A percentile compares a stretch with the other conserved stretches of the same genome.
These are phyloP conservation scores for Eucalyptus erythrocorys DNA, from an alignment of 345 rosid species.

Conservation along the genomic window DNA sequence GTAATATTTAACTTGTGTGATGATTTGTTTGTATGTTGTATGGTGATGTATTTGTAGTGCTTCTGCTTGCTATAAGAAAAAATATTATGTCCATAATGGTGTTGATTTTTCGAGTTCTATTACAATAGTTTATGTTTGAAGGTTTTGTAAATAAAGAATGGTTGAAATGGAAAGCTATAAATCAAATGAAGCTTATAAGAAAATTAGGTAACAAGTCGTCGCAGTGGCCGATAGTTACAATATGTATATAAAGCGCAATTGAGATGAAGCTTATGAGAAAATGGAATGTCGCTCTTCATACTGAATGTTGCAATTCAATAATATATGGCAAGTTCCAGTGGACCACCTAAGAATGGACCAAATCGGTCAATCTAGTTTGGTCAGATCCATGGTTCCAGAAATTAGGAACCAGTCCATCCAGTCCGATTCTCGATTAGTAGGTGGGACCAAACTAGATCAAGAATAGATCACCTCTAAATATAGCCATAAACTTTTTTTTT, in stretches of 20 bases:
- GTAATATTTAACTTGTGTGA: too few relatives aligned
- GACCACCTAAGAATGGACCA: not conserved
- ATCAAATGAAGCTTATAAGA: not conserved
- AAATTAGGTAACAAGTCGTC: not conserved
- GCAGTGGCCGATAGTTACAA: not conserved
- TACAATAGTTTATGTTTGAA: not conserved
- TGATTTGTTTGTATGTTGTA: too few relatives aligned
- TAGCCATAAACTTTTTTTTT: too few relatives aligned
- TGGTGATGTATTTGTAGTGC: too few relatives aligned
- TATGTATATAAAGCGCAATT: not conserved
- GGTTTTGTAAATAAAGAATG: not conserved
- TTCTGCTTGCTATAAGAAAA: too few relatives aligned
- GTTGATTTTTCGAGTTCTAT: not conserved
- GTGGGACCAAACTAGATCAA: not conserved
- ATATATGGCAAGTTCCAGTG: not conserved
- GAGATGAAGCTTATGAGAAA: not conserved
- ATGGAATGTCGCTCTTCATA: not conserved
- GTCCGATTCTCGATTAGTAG: accelerated
- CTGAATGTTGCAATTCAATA: not conserved
- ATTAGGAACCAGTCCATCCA: accelerated
- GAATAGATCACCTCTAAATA: too few relatives aligned
- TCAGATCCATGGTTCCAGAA: not conserved
- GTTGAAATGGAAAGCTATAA: not conserved
- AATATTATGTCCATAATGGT: not conserved
- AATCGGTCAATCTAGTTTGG: too few relatives aligned